Evolutionary conservation across 148 eudicot genomes (phyloP).

Genomic region (Pouteria glomerata): DNA sequence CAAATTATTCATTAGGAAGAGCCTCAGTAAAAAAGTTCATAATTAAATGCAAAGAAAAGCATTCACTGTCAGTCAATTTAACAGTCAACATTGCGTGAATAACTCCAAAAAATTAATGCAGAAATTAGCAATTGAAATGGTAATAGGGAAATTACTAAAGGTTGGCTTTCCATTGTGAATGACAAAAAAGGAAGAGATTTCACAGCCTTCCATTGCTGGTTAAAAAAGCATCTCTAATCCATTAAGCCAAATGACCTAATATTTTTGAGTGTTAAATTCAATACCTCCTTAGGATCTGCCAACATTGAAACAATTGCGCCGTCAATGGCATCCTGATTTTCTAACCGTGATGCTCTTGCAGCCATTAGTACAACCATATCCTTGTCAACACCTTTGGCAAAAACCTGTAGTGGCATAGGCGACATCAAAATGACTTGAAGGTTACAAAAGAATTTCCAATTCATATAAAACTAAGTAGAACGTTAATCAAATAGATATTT

Average conservation of each 20-base stretch:
- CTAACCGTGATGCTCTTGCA: slow-evolving; percentile 43
- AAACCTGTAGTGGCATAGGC: slow-evolving; percentile 22
- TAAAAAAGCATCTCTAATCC: neutral
- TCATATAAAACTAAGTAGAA: neutral
- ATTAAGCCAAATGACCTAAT: neutral
- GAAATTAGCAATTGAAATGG: neutral
- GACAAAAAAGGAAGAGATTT: neutral
- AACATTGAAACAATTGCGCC: slow-evolving; percentile 46
- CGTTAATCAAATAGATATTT: neutral
- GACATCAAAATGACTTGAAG: neutral
- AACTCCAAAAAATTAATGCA: neutral
- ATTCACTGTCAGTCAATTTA: neutral
- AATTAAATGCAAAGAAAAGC: neutral
- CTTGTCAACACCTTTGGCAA: slow-evolving; percentile 36
- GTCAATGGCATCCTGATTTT: slow-evolving; percentile 54
- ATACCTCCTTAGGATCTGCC: slow-evolving; percentile 47
- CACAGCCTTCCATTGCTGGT: neutral
- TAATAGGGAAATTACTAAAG: neutral
- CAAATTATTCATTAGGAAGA: neutral
- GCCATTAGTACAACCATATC: slow-evolving; percentile 46
- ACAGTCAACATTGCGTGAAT: too few species aligned
- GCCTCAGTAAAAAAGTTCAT: neutral
- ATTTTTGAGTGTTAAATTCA: neutral
- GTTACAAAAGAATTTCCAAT: neutral
- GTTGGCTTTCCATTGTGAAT: neutral